Evolutionary conservation across 2,329 filamentous ascomycete genomes (phyloP).

Genomic region (Cryphonectria japonica): DNA sequence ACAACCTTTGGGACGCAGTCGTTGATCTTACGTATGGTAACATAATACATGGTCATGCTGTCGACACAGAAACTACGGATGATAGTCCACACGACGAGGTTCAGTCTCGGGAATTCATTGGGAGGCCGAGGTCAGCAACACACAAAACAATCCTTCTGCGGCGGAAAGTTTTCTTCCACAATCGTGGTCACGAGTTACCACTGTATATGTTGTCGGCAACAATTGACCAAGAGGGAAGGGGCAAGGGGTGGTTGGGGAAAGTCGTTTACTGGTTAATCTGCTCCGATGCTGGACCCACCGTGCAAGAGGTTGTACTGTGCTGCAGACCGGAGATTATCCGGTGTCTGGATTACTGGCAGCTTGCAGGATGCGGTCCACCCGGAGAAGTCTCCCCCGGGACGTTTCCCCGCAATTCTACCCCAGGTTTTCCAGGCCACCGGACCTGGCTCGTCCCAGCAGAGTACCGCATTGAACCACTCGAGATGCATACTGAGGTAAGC

Average conservation of each 20-base stretch:
- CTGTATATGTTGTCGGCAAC: background rate
- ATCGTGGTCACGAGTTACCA: background rate
- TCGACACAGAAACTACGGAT: background rate
- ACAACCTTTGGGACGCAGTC: background rate
- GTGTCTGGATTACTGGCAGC: background rate
- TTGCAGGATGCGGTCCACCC: background rate
- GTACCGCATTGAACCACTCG: background rate
- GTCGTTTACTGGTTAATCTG: background rate
- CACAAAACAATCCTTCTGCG: background rate
- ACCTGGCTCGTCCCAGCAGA: background rate
- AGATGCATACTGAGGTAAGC: background rate
- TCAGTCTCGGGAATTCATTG: background rate
- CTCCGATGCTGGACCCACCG: background rate
- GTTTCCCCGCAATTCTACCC: constrained; percentile 13
- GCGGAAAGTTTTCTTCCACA: background rate
- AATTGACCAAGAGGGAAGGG: background rate
- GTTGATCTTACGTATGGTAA: background rate
- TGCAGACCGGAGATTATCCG: constrained; percentile 16
- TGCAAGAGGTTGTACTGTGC: background rate
- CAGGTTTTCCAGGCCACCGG: background rate
- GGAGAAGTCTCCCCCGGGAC: background rate
- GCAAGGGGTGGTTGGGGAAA: background rate
- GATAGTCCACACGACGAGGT: background rate
- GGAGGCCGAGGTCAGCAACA: background rate
- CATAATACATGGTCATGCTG: background rate